Base-by-base conservation (phyloP, 441 rosid species). In the Oxalis stricta region DNA sequence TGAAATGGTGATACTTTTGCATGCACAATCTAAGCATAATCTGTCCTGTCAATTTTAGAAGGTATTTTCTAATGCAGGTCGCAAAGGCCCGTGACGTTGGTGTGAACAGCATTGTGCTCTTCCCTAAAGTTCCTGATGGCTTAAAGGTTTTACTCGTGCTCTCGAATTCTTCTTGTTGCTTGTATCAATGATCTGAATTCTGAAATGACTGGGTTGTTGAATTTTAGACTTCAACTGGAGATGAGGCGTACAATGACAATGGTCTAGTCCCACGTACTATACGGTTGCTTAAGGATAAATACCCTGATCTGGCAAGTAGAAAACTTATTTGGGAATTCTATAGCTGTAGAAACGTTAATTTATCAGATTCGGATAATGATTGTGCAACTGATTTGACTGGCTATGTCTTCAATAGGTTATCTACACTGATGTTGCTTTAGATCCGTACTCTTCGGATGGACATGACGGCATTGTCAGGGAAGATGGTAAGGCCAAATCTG, bases 401-500 rank as follows among this genome's bases (percentile, higher is more conserved):
- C 22, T 13, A 5, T 21, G 53, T 14, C 55, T 56, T 53, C 18
- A 10, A 18, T 49, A 89, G 98, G 70, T 82, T 46, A 82, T 89
- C 43, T 89, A 80, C 65, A 89, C 98, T 52, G 98, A 89, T 71
- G 94, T 85, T 62, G 98, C 98, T 53, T 53, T 89, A 46, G 96
- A 83, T 69, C 98, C 96, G 18, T 89, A 89, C 59, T 82, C 94
- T 34, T 89, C 98, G 0, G 96, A 85, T 64, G 98, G 98, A 24
- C 98, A 89, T 50, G 96, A 89, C 64, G 98, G 96, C 31, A 83
- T 85, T 22, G 96, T 85, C 19, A 73, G 96, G 64, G 98, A 85
- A 65, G 96, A 89, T 66, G 96, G 94, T 89, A 68, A 71, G 85
- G 51, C 26, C 19, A 13, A n/a, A 56, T 16, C 22, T 37, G 12